These are phyloP conservation scores for Periconia sp. DNA, from an alignment of 2,329 filamentous ascomycete genomes.

Conservation along the genomic window DNA sequence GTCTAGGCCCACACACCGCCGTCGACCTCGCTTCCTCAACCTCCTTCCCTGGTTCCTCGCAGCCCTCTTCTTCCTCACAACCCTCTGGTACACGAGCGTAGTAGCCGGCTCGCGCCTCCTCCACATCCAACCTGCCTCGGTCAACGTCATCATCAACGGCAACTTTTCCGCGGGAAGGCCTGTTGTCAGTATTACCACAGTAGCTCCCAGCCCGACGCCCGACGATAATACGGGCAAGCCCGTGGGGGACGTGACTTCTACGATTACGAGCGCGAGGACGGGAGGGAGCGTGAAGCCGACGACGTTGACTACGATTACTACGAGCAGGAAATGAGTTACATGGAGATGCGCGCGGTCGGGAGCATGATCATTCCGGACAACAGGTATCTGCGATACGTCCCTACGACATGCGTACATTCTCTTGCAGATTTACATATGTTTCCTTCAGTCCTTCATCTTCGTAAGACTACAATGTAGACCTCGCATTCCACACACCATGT, in stretches of 20 bases:
- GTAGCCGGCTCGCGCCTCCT: slow-evolving; percentile 22
- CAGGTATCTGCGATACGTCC: too few species aligned
- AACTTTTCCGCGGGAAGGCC: background rate
- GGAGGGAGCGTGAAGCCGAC: background rate
- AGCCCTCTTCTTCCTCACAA: slow-evolving; percentile 27
- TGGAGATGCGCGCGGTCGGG: too few species aligned
- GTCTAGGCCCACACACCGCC: slow-evolving; percentile 4
- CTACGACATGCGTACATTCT: too few species aligned
- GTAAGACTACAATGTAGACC: too few species aligned
- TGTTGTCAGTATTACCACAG: background rate
- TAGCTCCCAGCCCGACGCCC: background rate
- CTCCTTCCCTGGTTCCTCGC: slow-evolving; percentile 32
- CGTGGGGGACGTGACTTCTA: background rate
- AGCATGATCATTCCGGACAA: too few species aligned
- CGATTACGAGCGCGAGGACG: background rate
- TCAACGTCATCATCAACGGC: slow-evolving; percentile 25
- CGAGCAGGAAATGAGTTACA: background rate
- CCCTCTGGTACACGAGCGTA: slow-evolving; percentile 29
- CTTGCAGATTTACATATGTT: too few species aligned
- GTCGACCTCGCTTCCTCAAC: slow-evolving; percentile 14
- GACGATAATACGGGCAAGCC: slow-evolving; percentile 1
- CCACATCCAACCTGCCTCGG: slow-evolving; percentile 5
- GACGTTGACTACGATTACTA: background rate
- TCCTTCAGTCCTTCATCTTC: too few species aligned
- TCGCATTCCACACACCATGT: too few species aligned